Conservation (phyloP, 2,329 filamentous ascomycete species). For the Aspergillus pseudoterreus region DNA sequence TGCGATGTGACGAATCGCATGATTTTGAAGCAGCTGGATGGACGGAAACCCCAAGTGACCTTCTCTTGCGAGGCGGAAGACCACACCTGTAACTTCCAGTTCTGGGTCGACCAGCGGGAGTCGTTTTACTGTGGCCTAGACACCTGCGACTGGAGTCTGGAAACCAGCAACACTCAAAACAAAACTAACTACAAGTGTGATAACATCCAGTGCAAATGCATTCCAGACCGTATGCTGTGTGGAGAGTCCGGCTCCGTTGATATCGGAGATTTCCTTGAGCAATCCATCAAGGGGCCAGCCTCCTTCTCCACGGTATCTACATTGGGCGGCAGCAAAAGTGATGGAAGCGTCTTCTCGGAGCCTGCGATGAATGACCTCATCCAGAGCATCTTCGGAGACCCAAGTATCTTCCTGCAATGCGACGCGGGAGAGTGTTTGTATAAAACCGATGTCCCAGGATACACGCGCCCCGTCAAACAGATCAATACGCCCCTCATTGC, state of each 20-base stretch:
- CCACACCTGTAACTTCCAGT: constrained; percentile 88
- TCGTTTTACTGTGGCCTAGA: constrained; percentile 94
- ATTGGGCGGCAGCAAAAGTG: constrained; percentile 54
- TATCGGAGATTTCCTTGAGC: constrained; percentile 79
- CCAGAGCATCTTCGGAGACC: constrained; percentile 81
- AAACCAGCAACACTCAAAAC: constrained; percentile 68
- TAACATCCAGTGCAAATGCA: constrained; percentile 79
- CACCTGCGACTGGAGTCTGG: constrained; percentile 70
- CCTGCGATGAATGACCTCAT: constrained; percentile 91
- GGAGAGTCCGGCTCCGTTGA: constrained; percentile 89
- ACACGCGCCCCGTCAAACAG: constrained; percentile 79
- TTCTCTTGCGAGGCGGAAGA: constrained; percentile 80
- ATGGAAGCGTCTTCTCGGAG: constrained; percentile 82
- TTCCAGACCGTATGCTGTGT: constrained; percentile 89
- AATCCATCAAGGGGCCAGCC: constrained; percentile 83
- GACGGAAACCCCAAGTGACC: constrained; percentile 85
- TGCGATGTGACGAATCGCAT: constrained; percentile 96
- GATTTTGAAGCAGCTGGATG: constrained; percentile 81
- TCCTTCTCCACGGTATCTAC: constrained; percentile 68
- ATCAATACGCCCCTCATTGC: constrained; percentile 98
- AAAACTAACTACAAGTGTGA: constrained; percentile 81
- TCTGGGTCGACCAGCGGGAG: constrained; percentile 92
- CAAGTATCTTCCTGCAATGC: constrained; percentile 80
- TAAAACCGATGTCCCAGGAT: constrained; percentile 88
- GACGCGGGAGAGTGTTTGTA: constrained; percentile 88